Percentiles rank a stretch among this genome's conserved stretches.
Evolutionary conservation across 208 protist species (phyloP).

Genomic region (Leishmania arabica): DNA sequence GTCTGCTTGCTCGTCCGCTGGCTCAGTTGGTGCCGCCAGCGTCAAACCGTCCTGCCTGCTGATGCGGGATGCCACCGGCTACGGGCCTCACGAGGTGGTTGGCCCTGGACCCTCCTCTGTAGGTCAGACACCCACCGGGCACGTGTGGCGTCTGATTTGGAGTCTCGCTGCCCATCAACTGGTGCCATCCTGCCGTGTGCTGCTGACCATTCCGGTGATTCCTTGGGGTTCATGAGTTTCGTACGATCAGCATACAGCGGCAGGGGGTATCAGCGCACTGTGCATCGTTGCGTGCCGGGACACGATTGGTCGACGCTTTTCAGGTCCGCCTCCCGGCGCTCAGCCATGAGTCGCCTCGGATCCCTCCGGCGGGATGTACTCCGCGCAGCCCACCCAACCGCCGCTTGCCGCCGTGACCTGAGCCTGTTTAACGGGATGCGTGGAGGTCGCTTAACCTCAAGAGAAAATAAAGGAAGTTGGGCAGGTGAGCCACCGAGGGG

Average conservation of each 20-base stretch:
- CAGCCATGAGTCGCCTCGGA: too few species aligned
- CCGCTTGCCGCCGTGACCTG: not conserved
- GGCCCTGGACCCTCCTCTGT: too few species aligned
- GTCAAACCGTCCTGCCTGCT: too few species aligned
- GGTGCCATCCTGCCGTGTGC: too few species aligned
- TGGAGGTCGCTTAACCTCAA: not conserved
- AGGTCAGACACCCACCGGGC: too few species aligned
- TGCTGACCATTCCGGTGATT: not conserved
- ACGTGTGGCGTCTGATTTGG: too few species aligned
- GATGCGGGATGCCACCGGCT: too few species aligned
- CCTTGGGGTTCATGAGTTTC: not conserved
- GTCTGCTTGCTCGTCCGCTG: too few species aligned
- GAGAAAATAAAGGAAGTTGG: not conserved
- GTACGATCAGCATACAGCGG: not conserved
- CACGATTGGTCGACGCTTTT: not conserved
- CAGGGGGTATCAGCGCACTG: not conserved
- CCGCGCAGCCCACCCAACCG: not conserved
- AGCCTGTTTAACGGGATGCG: not conserved
- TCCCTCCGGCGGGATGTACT: too few species aligned
- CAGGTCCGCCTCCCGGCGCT: not conserved
- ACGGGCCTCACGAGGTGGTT: too few species aligned
- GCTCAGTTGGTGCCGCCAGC: too few species aligned
- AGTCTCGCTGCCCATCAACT: too few species aligned
- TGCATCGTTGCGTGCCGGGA: not conserved
- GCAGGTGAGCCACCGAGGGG: not conserved